A percentile compares a stretch with the other conserved stretches of the same genome.
These are phyloP conservation scores for Phaffomyces opuntiae DNA, from an alignment of 805 yeast genomes.

Conservation along the genomic window DNA sequence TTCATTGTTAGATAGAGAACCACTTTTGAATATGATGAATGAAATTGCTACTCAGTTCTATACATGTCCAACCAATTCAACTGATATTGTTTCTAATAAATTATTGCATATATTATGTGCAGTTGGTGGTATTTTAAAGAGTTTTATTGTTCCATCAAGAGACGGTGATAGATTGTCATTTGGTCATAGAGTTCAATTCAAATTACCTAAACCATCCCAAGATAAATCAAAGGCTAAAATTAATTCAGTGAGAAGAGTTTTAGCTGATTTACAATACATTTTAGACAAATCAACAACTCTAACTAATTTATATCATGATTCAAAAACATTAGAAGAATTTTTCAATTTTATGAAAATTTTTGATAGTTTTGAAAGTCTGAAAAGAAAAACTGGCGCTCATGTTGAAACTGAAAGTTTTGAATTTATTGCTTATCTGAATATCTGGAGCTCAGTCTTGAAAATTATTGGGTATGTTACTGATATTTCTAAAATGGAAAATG, in stretches of 20 bases:
- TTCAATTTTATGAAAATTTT: slow-evolving; percentile 41
- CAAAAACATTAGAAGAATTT: slow-evolving; percentile 18
- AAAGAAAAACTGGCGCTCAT: slow-evolving; percentile 61
- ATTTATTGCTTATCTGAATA: slow-evolving; percentile 43
- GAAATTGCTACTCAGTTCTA: slow-evolving; percentile 78
- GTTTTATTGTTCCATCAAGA: slow-evolving; percentile 22
- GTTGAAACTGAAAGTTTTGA: slow-evolving; percentile 50
- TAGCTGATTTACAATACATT: slow-evolving; percentile 14
- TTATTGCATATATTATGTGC: slow-evolving; percentile 40
- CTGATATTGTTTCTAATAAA: slow-evolving; percentile 30
- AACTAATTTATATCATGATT: slow-evolving; percentile 26
- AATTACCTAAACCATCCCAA: slow-evolving; percentile 1
- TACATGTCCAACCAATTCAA: slow-evolving; percentile 81
- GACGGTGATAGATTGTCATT: slow-evolving; percentile 24
- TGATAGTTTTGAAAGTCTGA: slow-evolving; percentile 49
- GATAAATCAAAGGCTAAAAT: slow-evolving; percentile 11
- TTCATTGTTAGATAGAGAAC: slow-evolving; percentile 75
- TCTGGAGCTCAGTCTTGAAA: slow-evolving; percentile 37
- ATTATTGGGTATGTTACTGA: slow-evolving; percentile 31
- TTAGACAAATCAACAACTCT: slow-evolving; percentile 25
- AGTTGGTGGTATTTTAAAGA: slow-evolving; percentile 35
- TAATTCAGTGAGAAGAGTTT: slow-evolving; percentile 9
- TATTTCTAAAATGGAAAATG: slow-evolving; percentile 1
- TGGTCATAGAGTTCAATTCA: background rate
- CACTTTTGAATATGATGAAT: slow-evolving; percentile 70